phyloP scores from a whole-genome alignment of 2,329 filamentous ascomycete genomes.

The Coniochaeta prunicola region DNA sequence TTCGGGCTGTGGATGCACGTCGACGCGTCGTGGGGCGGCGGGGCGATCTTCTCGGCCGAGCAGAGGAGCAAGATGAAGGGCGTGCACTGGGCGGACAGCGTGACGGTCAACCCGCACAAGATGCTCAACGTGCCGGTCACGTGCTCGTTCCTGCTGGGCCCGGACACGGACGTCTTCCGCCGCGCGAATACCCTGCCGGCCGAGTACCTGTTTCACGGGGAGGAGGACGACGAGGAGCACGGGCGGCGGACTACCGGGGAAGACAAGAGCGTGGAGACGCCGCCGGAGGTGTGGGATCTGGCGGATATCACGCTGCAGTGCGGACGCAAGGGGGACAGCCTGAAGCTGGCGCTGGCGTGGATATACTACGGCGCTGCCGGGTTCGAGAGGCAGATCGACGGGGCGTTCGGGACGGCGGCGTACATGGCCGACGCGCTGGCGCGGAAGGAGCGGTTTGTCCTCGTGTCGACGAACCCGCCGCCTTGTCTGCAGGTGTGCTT shows the following conservation, averaged over 20 bases:
- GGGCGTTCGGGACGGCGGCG: slow-evolving; percentile 64
- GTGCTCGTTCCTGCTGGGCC: slow-evolving; percentile 79
- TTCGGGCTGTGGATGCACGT: slow-evolving; percentile 86
- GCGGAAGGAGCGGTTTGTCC: slow-evolving; percentile 50
- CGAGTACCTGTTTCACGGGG: slow-evolving; percentile 73
- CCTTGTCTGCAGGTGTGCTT: slow-evolving; percentile 95
- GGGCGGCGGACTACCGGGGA: too few relatives aligned
- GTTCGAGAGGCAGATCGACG: slow-evolving; percentile 62
- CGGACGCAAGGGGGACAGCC: slow-evolving; percentile 73
- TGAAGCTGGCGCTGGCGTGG: slow-evolving; percentile 87
- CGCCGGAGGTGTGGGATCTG: slow-evolving; percentile 69
- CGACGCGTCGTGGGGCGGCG: slow-evolving; percentile 86
- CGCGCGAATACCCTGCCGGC: slow-evolving; percentile 79
- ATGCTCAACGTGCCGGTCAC: slow-evolving; percentile 91
- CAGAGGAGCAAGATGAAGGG: slow-evolving; percentile 61
- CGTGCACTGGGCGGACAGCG: slow-evolving; percentile 65
- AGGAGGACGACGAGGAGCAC: slow-evolving; percentile 18
- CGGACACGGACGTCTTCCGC: slow-evolving; percentile 72
- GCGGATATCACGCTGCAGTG: slow-evolving; percentile 93
- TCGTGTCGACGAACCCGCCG: slow-evolving; percentile 70
- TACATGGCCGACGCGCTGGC: slow-evolving; percentile 58
- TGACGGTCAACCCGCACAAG: slow-evolving; percentile 93
- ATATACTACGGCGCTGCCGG: slow-evolving; percentile 77
- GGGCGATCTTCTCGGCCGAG: slow-evolving; percentile 66
- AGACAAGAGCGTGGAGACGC: slow-evolving; percentile 9